Conservation (phyloP, 75 land plant genomes). For the Selaginella tamariscina region DNA sequence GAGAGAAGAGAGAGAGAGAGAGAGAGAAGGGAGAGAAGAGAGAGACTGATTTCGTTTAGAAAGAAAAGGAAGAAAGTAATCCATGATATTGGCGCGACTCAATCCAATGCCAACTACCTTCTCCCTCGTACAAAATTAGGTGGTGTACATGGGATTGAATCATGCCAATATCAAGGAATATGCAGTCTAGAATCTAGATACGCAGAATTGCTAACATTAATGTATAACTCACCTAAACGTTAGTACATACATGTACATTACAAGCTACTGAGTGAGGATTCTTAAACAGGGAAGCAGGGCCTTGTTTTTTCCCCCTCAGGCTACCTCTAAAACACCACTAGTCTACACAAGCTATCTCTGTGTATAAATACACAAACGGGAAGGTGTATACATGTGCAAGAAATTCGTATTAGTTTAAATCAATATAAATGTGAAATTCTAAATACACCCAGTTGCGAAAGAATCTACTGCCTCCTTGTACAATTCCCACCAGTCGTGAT, state of each 20-base stretch:
- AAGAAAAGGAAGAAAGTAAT: not conserved
- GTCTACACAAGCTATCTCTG: too few relatives aligned
- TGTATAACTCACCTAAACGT: too few relatives aligned
- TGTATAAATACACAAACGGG: too few relatives aligned
- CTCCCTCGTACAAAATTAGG: not conserved
- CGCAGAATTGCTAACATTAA: not conserved
- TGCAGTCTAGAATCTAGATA: not conserved
- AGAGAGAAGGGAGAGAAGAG: not conserved
- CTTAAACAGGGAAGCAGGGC: too few relatives aligned
- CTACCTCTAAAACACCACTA: too few relatives aligned
- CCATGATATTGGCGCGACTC: constrained; percentile 3
- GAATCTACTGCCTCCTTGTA: not conserved
- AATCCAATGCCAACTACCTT: not conserved
- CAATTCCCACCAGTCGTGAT: too few relatives aligned
- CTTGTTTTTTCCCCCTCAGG: too few relatives aligned
- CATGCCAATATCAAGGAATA: not conserved
- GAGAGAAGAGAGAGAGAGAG: not conserved
- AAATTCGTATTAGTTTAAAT: too few relatives aligned
- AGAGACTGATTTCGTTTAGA: not conserved
- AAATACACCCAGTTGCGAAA: not conserved
- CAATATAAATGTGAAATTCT: not conserved
- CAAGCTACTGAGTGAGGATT: too few relatives aligned
- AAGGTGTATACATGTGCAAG: too few relatives aligned
- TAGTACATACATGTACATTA: too few relatives aligned
- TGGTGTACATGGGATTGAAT: constrained; percentile 3